Evolutionary conservation across 2,329 filamentous ascomycete genomes (phyloP), one percentile per base, ranked within the genome.

Genomic region (Fusarium nodosum): DNA sequence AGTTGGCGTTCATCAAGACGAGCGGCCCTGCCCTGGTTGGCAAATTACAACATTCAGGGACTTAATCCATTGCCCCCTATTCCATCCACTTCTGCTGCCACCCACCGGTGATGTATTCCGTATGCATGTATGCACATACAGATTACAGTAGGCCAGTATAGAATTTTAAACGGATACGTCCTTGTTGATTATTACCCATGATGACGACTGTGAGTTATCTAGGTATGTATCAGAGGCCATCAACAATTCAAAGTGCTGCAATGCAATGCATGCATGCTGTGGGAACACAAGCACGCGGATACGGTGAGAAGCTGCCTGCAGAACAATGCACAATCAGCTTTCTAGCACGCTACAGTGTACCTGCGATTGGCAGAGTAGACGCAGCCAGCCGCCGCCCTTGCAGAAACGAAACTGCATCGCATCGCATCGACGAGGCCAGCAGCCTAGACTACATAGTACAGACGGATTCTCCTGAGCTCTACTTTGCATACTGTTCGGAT

Each of bases 371-470:
- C 33, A 72, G 66, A 68, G 56, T 59, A 73, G 66, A 73, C 71
- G 71, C 66, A 73, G 63, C 64, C 68, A 72, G 66, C 71, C 71
- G 69, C 71, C 72, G 66, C 71, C 71, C 71, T 73, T 73, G 71
- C 71, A 73, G 71, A 58, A 69, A 18, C 24, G 68, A 60, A 69
- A 15, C 24, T 60, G 48, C 36, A 46, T 56, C 51, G 33, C 47
- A 51, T 38, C 16, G 47, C 47, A 33, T 33, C 22, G 15, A 51
- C 33, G 60, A 56, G 68, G 68, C 64, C 67, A 68, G 64, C 56
- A 56, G 51, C 46, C 31, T 22, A 22, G 22, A 22, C 22, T 48
- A 48, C 45, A 18, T 10, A 24, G 24, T 34, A 48, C 22, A 4
- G 20, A 36, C 12, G 22, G 46, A 36, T 50, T 31, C 22, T 36